Evolutionary conservation across 176 grass and related monocot species (phyloP).

Genomic region (Themeda triandra): DNA sequence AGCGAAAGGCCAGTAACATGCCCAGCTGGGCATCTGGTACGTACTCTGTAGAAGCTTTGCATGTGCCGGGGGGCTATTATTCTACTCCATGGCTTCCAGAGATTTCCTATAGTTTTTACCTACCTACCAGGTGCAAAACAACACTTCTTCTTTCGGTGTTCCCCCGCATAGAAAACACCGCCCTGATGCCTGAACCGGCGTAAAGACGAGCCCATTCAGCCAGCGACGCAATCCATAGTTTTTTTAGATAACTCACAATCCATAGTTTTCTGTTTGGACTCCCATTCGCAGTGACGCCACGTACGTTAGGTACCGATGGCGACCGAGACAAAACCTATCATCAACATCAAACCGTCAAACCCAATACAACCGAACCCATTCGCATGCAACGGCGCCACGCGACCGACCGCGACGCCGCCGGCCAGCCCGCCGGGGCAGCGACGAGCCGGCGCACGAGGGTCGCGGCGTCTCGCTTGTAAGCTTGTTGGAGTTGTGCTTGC

Average conservation of each 20-base stretch:
- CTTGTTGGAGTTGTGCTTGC: no score
- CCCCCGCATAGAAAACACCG: neutral
- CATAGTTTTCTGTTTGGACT: neutral
- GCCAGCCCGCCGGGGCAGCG: no score
- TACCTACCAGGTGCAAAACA: neutral
- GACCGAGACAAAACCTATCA: neutral
- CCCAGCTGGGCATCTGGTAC: neutral
- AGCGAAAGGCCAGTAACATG: neutral
- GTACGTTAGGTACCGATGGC: conserved; percentile 23
- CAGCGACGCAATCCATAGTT: no score
- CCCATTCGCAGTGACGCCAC: conserved; percentile 1
- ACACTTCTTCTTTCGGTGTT: neutral
- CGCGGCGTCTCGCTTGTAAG: no score
- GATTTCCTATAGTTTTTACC: conserved; percentile 3
- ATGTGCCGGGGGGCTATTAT: conserved; percentile 1
- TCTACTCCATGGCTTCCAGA: conserved; percentile 12
- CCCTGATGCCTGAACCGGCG: neutral
- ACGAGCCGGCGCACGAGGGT: neutral
- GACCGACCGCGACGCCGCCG: no score
- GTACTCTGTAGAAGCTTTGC: conserved; percentile 24
- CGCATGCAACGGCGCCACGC: no score
- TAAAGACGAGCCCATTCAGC: neutral
- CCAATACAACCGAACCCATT: neutral
- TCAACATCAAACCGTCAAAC: neutral
- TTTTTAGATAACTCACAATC: no score